Percentiles rank a stretch among this genome's conserved stretches.
Evolutionary conservation across 2,329 filamentous ascomycete species (phyloP).

Genomic region (Fusarium algeriense): DNA sequence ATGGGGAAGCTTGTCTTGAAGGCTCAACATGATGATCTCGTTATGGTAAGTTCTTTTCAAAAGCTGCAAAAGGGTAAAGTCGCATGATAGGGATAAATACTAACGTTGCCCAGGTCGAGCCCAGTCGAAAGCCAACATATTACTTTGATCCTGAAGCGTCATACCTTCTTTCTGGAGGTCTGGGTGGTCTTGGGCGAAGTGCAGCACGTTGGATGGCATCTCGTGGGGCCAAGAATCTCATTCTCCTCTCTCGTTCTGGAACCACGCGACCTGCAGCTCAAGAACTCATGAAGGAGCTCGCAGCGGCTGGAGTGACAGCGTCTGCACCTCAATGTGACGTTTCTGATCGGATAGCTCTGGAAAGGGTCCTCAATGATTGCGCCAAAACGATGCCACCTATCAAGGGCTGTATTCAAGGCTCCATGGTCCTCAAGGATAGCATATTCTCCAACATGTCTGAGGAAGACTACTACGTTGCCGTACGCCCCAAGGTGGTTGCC

Average conservation of each 20-base stretch:
- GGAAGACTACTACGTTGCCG: constrained; percentile 60
- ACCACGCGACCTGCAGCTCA: not conserved
- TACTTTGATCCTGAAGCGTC: constrained; percentile 40
- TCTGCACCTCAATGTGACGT: constrained; percentile 63
- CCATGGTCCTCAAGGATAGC: constrained; percentile 62
- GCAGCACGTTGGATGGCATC: not conserved
- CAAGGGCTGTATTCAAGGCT: constrained; percentile 58
- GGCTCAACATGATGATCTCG: not conserved
- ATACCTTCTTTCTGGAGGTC: constrained; percentile 1
- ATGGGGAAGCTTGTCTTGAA: constrained; percentile 1
- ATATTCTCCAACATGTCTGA: constrained; percentile 66
- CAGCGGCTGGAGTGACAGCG: constrained; percentile 38
- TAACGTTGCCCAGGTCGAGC: constrained; percentile 34
- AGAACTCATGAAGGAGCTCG: constrained; percentile 1
- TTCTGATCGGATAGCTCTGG: constrained; percentile 51
- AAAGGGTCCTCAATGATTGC: constrained; percentile 42
- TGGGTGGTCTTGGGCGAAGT: not conserved
- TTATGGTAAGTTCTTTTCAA: not conserved
- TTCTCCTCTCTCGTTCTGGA: not conserved
- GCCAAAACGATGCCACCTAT: constrained; percentile 52
- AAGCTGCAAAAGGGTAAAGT: too few relatives aligned
- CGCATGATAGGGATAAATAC: too few relatives aligned
- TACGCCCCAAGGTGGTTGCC: constrained; percentile 65
- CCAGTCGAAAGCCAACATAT: constrained; percentile 1
- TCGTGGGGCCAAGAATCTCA: not conserved